A percentile compares a stretch with the other conserved stretches of the same genome.
These are phyloP conservation scores for Collybiopsis luxurians DNA, from an alignment of 768 basidiomycete genomes.

Conservation along the genomic window DNA sequence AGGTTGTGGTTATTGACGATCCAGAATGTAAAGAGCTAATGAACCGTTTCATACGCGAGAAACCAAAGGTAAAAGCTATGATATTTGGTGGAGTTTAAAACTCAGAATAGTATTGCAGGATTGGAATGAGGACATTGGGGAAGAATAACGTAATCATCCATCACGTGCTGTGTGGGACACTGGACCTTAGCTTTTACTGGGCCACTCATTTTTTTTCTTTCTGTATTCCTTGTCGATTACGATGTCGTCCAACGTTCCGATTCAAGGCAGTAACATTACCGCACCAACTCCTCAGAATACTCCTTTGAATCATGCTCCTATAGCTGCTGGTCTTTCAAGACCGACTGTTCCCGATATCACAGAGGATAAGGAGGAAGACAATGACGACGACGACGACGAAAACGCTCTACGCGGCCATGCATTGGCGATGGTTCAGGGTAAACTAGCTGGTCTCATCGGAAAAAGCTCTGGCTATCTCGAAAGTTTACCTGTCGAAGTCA, in stretches of 20 bases:
- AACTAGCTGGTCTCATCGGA: constrained; percentile 82
- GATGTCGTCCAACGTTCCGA: constrained; percentile 73
- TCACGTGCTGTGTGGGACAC: too few species aligned
- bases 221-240: not conserved
- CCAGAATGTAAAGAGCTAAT: constrained; percentile 53
- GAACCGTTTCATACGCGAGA: constrained; percentile 51
- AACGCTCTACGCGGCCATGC: constrained; percentile 59
- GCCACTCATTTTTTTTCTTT: not conserved
- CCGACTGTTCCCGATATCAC: constrained; percentile 87
- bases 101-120: constrained; percentile 22
- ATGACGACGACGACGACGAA: constrained; percentile 34
- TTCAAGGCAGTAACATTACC: constrained; percentile 56
- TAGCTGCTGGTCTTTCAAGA: constrained; percentile 74
- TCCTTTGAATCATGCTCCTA: constrained; percentile 78
- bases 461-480: constrained; percentile 96
- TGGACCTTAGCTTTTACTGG: too few species aligned
- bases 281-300: constrained; percentile 97
- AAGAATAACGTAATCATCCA: too few species aligned
- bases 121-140: constrained; percentile 66
- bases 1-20: constrained; percentile 49
- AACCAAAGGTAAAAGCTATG: constrained; percentile 43
- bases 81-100: constrained; percentile 8
- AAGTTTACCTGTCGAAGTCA: constrained; percentile 75
- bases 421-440: constrained; percentile 84
- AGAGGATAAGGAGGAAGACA: constrained; percentile 73